Evolutionary conservation across 768 basidiomycete genomes (phyloP), one percentile per base, ranked within the genome.

Genomic region (Gymnopilus dilepis): DNA sequence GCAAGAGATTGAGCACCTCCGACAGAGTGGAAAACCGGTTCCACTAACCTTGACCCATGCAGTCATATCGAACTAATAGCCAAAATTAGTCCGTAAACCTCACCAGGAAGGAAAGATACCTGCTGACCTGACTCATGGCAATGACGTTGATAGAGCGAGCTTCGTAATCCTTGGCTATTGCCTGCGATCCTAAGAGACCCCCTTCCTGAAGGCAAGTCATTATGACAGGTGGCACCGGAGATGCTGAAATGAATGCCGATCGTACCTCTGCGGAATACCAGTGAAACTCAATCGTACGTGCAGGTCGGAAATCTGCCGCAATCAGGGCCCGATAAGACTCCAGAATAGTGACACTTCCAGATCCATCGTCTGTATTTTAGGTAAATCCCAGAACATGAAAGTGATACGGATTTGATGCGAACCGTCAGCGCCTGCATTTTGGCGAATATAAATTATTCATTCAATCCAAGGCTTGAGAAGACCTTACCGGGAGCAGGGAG

Each of bases 181-280:
- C 95, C 75, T 96, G 95, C 37, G 92, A 94, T 40, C 95, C 95
- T 56, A 94, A 85, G 37, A 94, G 83, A 12, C 93, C 93, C 53
- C 86, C 90, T 77, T 94, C 92, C 91, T 91, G 65, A 47, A 60
- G 47, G 62, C 61, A 45, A 63, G 59, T 65, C 50, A 66, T 34
- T 40, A 37, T 61, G 22, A 40, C 50, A 52, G 24, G 56, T 47
- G n/a, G 51, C 24, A 58, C 52, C 59, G 12, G 15, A 51, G 50
- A n/a, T 45, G 31, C 19, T 31, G 67, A 61, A 51, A 62, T 31
- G 30, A 72, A 50, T 31, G n/a, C 26, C n/a, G 34, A 31, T 31
- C 58, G 51, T 73, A 86, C 90, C 79, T 92, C 91, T 42, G 87
- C 90, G 53, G 90, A 88, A 70, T 92, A 94, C 92, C 90, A 92